Evolutionary conservation across 441 rosid species (phyloP), one percentile per base, ranked within the genome.

Genomic region (Mallotus repandus): DNA sequence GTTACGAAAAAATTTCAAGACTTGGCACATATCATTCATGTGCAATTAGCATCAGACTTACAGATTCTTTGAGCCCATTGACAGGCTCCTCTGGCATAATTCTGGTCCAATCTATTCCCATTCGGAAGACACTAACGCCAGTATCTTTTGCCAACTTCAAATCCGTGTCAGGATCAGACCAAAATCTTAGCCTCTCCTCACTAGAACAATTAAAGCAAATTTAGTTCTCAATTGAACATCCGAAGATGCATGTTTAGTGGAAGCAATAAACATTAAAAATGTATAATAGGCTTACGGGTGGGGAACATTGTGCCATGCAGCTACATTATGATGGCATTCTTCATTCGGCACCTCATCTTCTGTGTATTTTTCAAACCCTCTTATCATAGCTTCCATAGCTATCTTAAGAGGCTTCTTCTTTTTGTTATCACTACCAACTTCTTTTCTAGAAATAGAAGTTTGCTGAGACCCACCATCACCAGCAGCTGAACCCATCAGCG

Each of bases 131-230:
- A 79, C 86, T 82, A 55, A 93, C 67, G 25, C 98, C 98, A 64
- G 98, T 91, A 73, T 82, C 94, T 82, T 89, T 93, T 5, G 97
- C 99, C 78, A 95, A 87, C 78, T 85, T 89, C 82, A 95, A 69
- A 83, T 95, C 99, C 13, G 78, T 84, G 70, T 93, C 99, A 83
- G 99, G 99, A 77, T 95, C 99, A 79, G 95, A 85, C 98, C 99
- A 95, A 85, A 95, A 95, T 76, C 82, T 93, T 61, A 95, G 84
- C 73, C 98, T 95, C 69, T 89, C 95, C 87, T 88, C 88, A 84
- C 99, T 91, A 88, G 84, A 84, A 69, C 57, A 78, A 73, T 76
- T 59, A 74, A 69, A 77, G 69, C 63, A 83, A 65, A 29, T 74
- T 43, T 70, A 52, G 57, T 77, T 67, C 61, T 74, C 78, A 62